Evolutionary conservation across 306 rosid species (phyloP), one percentile per base, ranked within the genome.

Genomic region (Acacia confusa): DNA sequence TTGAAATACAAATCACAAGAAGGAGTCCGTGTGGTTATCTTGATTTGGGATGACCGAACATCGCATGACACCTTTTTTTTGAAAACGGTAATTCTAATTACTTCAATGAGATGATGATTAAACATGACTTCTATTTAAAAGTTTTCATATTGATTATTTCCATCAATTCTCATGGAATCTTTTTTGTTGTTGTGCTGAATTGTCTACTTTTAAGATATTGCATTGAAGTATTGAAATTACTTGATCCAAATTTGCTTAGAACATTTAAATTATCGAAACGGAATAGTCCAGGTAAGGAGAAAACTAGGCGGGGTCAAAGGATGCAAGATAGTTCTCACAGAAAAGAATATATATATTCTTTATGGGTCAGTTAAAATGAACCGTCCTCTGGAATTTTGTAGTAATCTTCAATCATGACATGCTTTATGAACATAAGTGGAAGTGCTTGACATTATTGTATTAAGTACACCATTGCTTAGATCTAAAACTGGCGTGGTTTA

Each of bases 11-110:
- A 88, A 77, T 92, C 97, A 75, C 97, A 90, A 76, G 94, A 92
- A 87, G 94, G 97, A n/a, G 84, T 88, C 19, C 68, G 92, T 2
- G 94, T 92, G 15, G 89, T 86, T 69, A 25, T 90, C 80, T 71
- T 90, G 28, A 79, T 90, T 82, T 90, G 97, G 94, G 97, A 92
- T 74, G 97, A 92, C 64, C 90, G 84, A 81, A 90, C 97, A 58
- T 90, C 97, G 22, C 97, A 92, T 52, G 94, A 88, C 83, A 92
- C 86, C 34, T 90, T 92, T 66, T 81, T 92, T 19, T 30, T 92
- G 47, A 92, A 92, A 84, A 88, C 92, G 24, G 94, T 92, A 91
- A 82, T 30, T 83, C 55, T 81, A 30, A 24, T 55, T 55, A 55
- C 61, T 55, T 55, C 61, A 55, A 55, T 55, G 61, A 55, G 27